Evolutionary conservation across 306 rosid genomes (phyloP), one percentile per base, ranked within the genome.

Genomic region (Cucurbita ficifolia): DNA sequence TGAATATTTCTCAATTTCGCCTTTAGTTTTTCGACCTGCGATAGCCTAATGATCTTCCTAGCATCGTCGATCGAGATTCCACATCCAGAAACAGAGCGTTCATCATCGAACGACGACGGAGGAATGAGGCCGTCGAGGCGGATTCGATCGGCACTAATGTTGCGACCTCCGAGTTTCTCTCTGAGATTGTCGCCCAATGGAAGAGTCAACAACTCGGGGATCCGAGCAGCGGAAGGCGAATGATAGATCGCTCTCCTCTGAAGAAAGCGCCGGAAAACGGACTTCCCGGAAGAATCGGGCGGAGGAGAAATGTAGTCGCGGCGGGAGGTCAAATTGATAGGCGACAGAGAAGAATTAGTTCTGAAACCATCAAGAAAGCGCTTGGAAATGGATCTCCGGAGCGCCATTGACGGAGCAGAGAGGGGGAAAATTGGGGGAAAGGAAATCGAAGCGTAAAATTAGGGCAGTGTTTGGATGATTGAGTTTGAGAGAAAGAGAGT

Each of bases 1-100:
- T 85, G 78, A 48, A 83, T 65, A 36, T 78, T 77, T 73, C 87
- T 84, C 38, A 94, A 78, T 76, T 69, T 91, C 39, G 76, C 77
- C 63, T 88, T 91, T 75, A 94, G 76, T 79, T 83, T 94, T 88
- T 89, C 95, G 75, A 85, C 77, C 67, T 82, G 85, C 22, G 88
- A 35, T 0, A 83, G 69, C 78, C 79, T 85, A 59, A 91, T 83
- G 43, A 95, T 84, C 88, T 91, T 95, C 81, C 75, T 88, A 1
- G 87, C 96, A 6, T 91, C 89, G 1, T 55, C 53, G 11, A 76
- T 86, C 0, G 96, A 79, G 4, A 95, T 39, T 64, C 81, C 85
- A 69, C 55, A 69, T 69, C 73, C 57, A 69, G 39, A 69, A 45
- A 29, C 73, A 22, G 13, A 46, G 8, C 22, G 21, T 11, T 8